Evolutionary conservation across 1,139 yeast genomes (phyloP), one percentile per base, ranked within the genome.

Genomic region (Hemisphaericaspora xylanilytica): DNA sequence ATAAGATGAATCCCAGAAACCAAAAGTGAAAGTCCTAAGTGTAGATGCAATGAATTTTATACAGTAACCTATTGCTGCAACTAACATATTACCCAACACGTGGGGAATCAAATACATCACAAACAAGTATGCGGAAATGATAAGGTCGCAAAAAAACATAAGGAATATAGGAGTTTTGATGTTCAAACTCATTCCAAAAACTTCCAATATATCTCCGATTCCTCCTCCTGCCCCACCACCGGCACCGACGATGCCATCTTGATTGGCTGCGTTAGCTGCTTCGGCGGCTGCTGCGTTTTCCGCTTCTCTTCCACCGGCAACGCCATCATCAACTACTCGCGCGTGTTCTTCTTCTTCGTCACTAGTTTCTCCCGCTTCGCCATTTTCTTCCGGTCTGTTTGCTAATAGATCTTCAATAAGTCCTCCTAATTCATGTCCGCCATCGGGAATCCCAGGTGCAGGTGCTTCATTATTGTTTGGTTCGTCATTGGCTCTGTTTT

Each of bases 91-190:
- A 3, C 86, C 86, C 10, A 76, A 38, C 31, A 72, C 49, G 5
- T 80, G 75, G 1, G 89, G 89, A 2, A 80, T 47, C 28, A 76
- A 63, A 50, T 80, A 82, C 3, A 78, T 63, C 5, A 67, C 38
- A 26, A 74, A 63, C 34, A 80, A 52, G 38, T 72, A 74, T 1
- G 65, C 56, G 0, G 73, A 55, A 6, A 77, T 63, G 17, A 75
- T 57, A 2, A 67, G 49, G 44, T 79, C 73, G 26, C 77, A 62
- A 21, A 67, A 32, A 2, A 59, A 33, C 65, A 67, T 59, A 25
- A 69, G 52, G 21, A 63, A 48, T 5, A 71, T 39, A 0, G 77
- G 77, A 4, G 73, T 63, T 11, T 55, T 48, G 14, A 68, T 37
- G 36, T 65, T 60, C 37, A 70, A 53, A 29, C 57, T 58, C 36